Evolutionary conservation across 2,329 filamentous ascomycete species (phyloP).

Genomic region (Aureobasidium pullulans): DNA sequence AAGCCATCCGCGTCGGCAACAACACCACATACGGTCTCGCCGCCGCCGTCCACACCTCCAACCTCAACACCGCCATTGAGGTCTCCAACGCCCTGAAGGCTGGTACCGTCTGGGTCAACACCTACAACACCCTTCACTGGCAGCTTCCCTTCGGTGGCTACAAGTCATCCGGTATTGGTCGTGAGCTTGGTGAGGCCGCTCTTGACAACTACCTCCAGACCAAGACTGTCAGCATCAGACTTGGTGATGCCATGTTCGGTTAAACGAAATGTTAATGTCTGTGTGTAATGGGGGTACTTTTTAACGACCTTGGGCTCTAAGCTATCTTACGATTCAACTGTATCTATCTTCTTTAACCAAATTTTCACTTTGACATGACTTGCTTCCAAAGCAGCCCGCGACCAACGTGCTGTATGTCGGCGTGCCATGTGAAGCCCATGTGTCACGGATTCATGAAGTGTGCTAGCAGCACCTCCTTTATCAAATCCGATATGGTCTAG

Average conservation of each 20-base stretch:
- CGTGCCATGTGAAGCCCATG: no score
- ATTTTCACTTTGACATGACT: no score
- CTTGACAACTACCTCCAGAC: constrained; percentile 39
- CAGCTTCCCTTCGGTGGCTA: constrained; percentile 50
- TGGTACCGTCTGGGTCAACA: constrained; percentile 58
- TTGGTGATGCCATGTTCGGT: constrained; percentile 45
- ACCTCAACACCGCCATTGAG: constrained; percentile 72
- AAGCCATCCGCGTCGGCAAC: constrained; percentile 65
- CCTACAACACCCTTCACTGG: constrained; percentile 66
- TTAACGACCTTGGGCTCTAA: neutral
- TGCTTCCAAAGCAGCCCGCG: no score
- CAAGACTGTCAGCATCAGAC: constrained; percentile 37
- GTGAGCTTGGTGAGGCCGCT: constrained; percentile 44
- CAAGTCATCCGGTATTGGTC: constrained; percentile 40
- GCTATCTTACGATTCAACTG: constrained; percentile 12
- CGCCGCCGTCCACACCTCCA: constrained; percentile 67
- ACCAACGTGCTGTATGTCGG: no score
- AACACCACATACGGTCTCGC: constrained; percentile 69
- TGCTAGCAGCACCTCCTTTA: no score
- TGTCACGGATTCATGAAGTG: no score
- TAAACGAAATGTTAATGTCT: constrained; percentile 24
- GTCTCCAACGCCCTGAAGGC: constrained; percentile 64
- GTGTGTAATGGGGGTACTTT: neutral
- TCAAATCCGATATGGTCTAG: no score
- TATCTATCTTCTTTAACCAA: neutral